Evolutionary conservation across 768 basidiomycete species (phyloP).

Genomic region (Cubamyces sp.): DNA sequence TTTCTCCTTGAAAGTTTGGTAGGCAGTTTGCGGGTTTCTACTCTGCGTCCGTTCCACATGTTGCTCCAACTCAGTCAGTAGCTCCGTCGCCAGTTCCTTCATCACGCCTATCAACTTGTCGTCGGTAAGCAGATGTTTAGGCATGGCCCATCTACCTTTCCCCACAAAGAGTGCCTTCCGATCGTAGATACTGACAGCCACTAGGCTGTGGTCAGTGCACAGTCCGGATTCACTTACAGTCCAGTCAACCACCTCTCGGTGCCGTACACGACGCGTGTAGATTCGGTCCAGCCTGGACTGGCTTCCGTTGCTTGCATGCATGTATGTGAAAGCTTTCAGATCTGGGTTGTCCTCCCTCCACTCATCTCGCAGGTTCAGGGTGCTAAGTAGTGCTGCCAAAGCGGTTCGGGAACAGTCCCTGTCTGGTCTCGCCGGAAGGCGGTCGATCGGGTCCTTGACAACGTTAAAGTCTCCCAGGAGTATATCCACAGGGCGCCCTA

Average conservation of each 20-base stretch:
- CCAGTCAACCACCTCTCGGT: neutral
- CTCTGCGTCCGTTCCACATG: neutral
- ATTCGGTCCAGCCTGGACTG: neutral
- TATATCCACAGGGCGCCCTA: neutral
- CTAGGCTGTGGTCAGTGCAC: slow-evolving; percentile 5
- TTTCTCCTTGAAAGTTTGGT: neutral
- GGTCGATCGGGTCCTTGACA: slow-evolving; percentile 30
- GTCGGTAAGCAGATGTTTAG: neutral
- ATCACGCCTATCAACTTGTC: neutral
- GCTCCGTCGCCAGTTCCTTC: too few species aligned
- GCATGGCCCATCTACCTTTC: slow-evolving; percentile 11
- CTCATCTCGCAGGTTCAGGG: neutral
- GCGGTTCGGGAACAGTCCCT: neutral
- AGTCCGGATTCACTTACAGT: neutral
- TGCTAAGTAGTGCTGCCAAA: too few species aligned
- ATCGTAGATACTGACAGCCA: neutral
- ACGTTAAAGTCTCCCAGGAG: slow-evolving; percentile 42
- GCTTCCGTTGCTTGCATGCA: neutral
- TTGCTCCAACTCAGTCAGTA: too few species aligned
- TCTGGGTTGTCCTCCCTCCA: neutral
- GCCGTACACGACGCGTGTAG: neutral
- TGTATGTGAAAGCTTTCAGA: neutral
- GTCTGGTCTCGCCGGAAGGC: neutral
- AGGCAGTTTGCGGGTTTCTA: neutral
- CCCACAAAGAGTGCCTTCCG: slow-evolving; percentile 6